A percentile compares a stretch with the other conserved stretches of the same genome.
Evolutionary conservation across 805 yeast genomes (phyloP).

Genomic region (Lipomyces starkeyi): DNA sequence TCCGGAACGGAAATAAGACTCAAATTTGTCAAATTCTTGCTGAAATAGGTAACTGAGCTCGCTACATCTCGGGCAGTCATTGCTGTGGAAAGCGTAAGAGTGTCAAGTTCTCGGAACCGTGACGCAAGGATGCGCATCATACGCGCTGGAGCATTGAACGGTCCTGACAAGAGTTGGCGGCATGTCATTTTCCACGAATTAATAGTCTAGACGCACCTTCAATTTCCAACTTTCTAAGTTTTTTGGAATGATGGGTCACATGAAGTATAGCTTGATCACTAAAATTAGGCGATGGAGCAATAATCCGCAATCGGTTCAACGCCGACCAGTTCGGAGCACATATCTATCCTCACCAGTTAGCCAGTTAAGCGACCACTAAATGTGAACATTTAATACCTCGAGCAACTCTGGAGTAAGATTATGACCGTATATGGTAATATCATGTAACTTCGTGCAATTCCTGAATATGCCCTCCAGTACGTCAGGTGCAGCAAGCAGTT

Average conservation of each 20-base stretch:
- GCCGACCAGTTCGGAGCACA: conserved; percentile 6
- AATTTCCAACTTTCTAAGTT: conserved; percentile 3
- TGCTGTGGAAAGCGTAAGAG: not conserved
- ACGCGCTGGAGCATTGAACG: conserved; percentile 5
- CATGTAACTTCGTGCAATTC: conserved; percentile 5
- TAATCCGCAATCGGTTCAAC: not conserved
- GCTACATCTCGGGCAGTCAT: not conserved
- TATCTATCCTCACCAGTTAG: not conserved
- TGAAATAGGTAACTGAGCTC: conserved; percentile 1
- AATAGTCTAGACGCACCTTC: not conserved
- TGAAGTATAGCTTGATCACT: not conserved
- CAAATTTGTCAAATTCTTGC: not conserved
- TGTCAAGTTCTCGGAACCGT: conserved; percentile 3
- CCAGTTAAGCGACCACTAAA: not conserved
- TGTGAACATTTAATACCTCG: not conserved
- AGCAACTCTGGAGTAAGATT: conserved; percentile 2
- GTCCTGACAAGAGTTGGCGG: not conserved
- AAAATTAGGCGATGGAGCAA: conserved; percentile 6
- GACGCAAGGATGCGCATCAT: conserved; percentile 7
- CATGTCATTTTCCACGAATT: not conserved
- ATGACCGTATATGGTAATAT: conserved; percentile 4
- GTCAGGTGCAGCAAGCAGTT: not conserved
- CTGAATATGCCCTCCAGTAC: conserved; percentile 1
- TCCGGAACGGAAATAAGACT: not conserved
- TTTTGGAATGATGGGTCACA: conserved; percentile 4